Evolutionary conservation across 106 monocot genomes (phyloP), one percentile per base, ranked within the genome.

Genomic region (Allium sativum): DNA sequence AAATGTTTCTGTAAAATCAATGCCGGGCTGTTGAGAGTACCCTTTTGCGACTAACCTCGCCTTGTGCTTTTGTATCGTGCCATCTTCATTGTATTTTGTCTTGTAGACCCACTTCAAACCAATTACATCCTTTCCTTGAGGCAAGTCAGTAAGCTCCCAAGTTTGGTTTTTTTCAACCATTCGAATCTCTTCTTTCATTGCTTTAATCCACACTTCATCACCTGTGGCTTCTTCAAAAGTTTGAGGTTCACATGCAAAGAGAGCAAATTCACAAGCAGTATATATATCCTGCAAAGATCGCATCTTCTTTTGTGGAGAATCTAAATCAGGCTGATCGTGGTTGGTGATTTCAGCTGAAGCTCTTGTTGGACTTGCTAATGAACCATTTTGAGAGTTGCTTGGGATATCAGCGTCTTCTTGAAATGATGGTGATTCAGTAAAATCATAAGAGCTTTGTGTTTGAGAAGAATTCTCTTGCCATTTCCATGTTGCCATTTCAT

Each of bases 61-160:
- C 20, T 56, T 67, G 12, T 42, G 14, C 19, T 45, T 56, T 45
- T 56, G 42, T 2, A 67, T 44, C 3, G 5, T 18, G 16, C 67
- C 55, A 12, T 45, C 55, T 45, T 44, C 11, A 67, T 67, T 67
- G 18, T 55, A 56, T 21, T 55, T 67, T 9, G 55, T 55, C 44
- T 56, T 56, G 5, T 42, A 66, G 13, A 53, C 19, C 55, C 55
- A 67, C 22, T 56, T 67, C 0, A 55, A 15, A 21, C 55, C 67
- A 53, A 66, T 66, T 15, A 10, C 12, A 9, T 65, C 47, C 41
- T 65, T 65, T 8, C 53, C 0, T n/a, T n/a, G n/a, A n/a, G n/a
- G n/a, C n/a, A n/a, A n/a, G n/a, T n/a, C n/a, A n/a, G n/a, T n/a
- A n/a, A 66, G 42, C 31, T 41, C 19, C 16, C 41, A 66, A 4